Evolutionary conservation across 148 eudicot genomes (phyloP).

Genomic region (Rhododendron henanense): DNA sequence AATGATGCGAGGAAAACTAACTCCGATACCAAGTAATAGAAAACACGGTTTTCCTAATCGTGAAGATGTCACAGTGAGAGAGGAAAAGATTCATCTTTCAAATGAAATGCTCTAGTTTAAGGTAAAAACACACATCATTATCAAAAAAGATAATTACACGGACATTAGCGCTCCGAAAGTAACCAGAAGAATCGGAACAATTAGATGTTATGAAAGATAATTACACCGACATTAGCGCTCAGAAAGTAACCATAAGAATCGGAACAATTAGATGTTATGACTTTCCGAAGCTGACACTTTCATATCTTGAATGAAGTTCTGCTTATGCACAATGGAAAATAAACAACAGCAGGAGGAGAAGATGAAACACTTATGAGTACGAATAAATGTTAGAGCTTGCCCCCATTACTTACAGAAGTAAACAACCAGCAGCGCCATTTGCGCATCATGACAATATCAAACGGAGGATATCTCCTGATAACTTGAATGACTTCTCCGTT

Average conservation of each 20-base stretch:
- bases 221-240: background rate
- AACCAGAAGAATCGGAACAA: background rate
- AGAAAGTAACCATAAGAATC: background rate
- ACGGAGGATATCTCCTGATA: conserved; percentile 74
- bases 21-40: background rate
- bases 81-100: background rate
- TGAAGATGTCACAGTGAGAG: background rate
- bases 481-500: conserved; percentile 89
- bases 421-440: conserved; percentile 17
- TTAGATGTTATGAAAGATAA: background rate
- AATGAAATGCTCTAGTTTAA: background rate
- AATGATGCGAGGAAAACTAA: background rate
- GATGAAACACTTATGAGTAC: background rate
- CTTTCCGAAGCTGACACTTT: background rate
- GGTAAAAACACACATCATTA: background rate
- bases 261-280: background rate
- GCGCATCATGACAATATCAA: conserved; percentile 52
- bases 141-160: background rate
- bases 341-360: background rate
- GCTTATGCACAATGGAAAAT: background rate
- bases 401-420: background rate
- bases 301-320: background rate
- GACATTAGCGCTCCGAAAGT: background rate
- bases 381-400: background rate
- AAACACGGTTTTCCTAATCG: background rate